Percentiles rank a stretch among this genome's conserved stretches.
These are phyloP conservation scores for Coleophoma cylindrospora DNA, from an alignment of 2,329 filamentous ascomycete species.

Conservation along the genomic window DNA sequence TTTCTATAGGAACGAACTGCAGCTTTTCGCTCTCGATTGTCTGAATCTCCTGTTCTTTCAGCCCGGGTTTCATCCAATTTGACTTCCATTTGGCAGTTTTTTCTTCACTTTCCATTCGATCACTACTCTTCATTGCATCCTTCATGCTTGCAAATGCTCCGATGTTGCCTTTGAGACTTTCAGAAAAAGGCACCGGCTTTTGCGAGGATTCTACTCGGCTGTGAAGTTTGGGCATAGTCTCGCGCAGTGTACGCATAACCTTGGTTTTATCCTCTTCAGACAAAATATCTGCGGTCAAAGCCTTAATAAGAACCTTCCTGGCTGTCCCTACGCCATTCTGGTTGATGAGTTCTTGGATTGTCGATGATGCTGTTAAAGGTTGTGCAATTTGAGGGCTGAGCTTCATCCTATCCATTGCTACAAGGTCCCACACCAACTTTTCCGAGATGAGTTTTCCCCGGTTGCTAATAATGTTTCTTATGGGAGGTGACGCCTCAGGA, in stretches of 20 bases:
- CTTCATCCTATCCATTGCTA: no score
- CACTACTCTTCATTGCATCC: constrained; percentile 2
- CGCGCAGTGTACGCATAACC: neutral
- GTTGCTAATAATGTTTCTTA: no score
- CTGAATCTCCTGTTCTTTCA: constrained; percentile 16
- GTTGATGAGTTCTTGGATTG: neutral
- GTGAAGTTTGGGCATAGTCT: neutral
- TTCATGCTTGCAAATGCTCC: neutral
- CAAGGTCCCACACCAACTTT: no score
- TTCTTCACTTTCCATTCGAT: neutral
- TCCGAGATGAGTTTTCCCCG: no score
- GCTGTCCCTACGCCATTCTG: neutral
- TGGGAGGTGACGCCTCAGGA: no score
- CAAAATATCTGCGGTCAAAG: neutral
- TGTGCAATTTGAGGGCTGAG: no score
- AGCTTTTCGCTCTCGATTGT: constrained; percentile 19
- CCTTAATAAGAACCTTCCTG: neutral
- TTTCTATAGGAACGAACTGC: constrained; percentile 15
- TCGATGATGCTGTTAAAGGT: neutral
- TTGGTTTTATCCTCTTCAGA: neutral
- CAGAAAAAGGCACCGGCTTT: neutral
- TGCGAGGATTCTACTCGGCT: neutral
- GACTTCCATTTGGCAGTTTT: neutral
- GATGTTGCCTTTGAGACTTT: neutral
- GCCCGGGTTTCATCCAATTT: constrained; percentile 1